Evolutionary conservation across 1,284 basidiomycete species (phyloP).

Genomic region (Leccinum fallax): DNA sequence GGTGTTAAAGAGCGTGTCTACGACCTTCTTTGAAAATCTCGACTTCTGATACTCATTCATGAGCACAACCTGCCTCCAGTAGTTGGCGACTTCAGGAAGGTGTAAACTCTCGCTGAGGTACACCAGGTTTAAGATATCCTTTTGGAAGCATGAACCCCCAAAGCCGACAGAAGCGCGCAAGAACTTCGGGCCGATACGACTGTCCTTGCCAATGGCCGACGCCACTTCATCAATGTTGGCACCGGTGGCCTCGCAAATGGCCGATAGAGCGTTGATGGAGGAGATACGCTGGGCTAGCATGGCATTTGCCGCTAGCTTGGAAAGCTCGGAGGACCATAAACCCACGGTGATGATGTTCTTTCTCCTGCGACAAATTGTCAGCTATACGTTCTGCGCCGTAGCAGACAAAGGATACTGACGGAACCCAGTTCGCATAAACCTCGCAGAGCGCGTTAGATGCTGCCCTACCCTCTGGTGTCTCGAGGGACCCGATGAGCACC

Average conservation of each 20-base stretch:
- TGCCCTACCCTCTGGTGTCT: constrained; percentile 80
- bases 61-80: constrained; percentile 94
- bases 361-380: constrained; percentile 41
- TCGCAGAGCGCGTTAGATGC: constrained; percentile 78
- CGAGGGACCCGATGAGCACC: constrained; percentile 95
- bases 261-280: constrained; percentile 96
- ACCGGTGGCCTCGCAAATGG: constrained; percentile 99
- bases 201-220: constrained; percentile 91
- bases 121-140: constrained; percentile 98
- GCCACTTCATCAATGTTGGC: constrained; percentile 99
- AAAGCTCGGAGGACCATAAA: constrained; percentile 97
- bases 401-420: constrained; percentile 50
- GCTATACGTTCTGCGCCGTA: background rate
- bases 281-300: constrained; percentile 99
- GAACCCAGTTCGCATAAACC: constrained; percentile 97
- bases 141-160: constrained; percentile 99
- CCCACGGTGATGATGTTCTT: constrained; percentile 92
- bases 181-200: constrained; percentile 94
- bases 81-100: constrained; percentile 95
- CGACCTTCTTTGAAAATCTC: constrained; percentile 87
- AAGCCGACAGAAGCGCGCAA: constrained; percentile 96
- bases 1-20: constrained; percentile 97
- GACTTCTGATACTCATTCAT: constrained; percentile 98
- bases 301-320: constrained; percentile 98
- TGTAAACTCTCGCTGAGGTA: constrained; percentile 95